These are phyloP conservation scores for Afroboletus lepidellus DNA, from an alignment of 1,284 basidiomycete species.

Conservation along the genomic window DNA sequence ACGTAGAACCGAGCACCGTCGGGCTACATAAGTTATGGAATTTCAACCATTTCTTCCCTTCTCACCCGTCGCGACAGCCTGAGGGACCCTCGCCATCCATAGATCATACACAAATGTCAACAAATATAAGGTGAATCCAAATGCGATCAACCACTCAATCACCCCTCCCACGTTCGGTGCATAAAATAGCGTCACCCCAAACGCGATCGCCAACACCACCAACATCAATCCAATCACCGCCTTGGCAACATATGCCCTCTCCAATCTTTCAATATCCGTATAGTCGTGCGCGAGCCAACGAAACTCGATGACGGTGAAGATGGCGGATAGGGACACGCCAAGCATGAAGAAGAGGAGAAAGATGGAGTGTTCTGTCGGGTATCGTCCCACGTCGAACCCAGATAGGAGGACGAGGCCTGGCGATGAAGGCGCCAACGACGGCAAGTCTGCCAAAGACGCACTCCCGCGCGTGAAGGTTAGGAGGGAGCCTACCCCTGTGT, in stretches of 20 bases:
- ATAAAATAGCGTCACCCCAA: slow-evolving; percentile 51
- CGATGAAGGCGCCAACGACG: slow-evolving; percentile 58
- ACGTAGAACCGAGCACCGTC: no score
- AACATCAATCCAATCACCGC: slow-evolving; percentile 55
- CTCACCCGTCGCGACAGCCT: not conserved
- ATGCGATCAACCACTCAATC: slow-evolving; percentile 70
- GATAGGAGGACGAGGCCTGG: slow-evolving; percentile 64
- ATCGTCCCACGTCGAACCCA: slow-evolving; percentile 52
- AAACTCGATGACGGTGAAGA: slow-evolving; percentile 73
- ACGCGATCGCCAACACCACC: slow-evolving; percentile 59
- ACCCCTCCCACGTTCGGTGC: slow-evolving; percentile 53
- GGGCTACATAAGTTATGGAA: no score
- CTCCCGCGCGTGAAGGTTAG: slow-evolving; percentile 58
- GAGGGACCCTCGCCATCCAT: slow-evolving; percentile 46
- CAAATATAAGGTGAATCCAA: slow-evolving; percentile 70
- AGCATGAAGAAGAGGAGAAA: slow-evolving; percentile 67
- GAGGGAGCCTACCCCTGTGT: slow-evolving; percentile 61
- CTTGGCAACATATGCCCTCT: slow-evolving; percentile 60
- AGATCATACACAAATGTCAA: slow-evolving; percentile 68
- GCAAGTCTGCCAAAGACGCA: slow-evolving; percentile 53
- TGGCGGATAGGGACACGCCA: slow-evolving; percentile 56
- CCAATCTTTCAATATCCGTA: slow-evolving; percentile 43
- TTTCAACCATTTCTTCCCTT: not conserved
- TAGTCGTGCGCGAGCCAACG: slow-evolving; percentile 64
- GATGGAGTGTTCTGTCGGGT: slow-evolving; percentile 48